Evolutionary conservation across 2,329 filamentous ascomycete genomes (phyloP).

Genomic region (Triangularia verruculosa): DNA sequence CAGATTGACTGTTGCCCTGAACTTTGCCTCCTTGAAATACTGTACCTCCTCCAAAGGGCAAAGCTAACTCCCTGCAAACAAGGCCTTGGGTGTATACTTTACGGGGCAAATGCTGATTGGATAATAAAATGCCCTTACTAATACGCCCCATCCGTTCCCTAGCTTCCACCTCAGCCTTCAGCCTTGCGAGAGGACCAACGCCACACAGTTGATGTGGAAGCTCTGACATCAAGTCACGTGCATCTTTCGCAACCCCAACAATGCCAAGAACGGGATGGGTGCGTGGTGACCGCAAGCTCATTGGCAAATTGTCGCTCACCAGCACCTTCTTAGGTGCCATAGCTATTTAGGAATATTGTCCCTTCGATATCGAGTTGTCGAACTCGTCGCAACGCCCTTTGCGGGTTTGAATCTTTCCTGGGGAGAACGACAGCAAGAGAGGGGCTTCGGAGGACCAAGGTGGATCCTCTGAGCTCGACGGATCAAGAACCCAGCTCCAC

Average conservation of each 20-base stretch:
- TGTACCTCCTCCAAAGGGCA: not conserved
- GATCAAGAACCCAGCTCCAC: slow-evolving; percentile 8
- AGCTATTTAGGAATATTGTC: not conserved
- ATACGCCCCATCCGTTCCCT: not conserved
- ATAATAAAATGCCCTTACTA: not conserved
- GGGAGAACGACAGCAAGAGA: not conserved
- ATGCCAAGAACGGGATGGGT: slow-evolving; percentile 20
- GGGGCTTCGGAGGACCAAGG: slow-evolving; percentile 13
- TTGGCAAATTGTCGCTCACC: slow-evolving; percentile 24
- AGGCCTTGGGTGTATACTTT: slow-evolving; percentile 18
- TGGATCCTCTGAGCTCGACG: slow-evolving; percentile 3
- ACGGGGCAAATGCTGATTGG: slow-evolving; percentile 28
- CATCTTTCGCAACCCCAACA: not conserved
- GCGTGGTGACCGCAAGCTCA: slow-evolving; percentile 15
- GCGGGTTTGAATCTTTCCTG: not conserved
- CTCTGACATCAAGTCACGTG: slow-evolving; percentile 19
- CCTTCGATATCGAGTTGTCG: not conserved
- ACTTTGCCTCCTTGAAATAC: slow-evolving; percentile 22
- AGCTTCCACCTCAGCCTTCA: not conserved
- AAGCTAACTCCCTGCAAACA: not conserved
- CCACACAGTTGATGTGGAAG: not conserved
- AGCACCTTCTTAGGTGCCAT: not conserved
- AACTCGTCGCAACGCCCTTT: not conserved
- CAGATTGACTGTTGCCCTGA: slow-evolving; percentile 23
- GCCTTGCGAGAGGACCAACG: not conserved